Base-by-base conservation (phyloP, 2,329 filamentous ascomycete genomes). In the Pseudopithomyces chartarum region DNA sequence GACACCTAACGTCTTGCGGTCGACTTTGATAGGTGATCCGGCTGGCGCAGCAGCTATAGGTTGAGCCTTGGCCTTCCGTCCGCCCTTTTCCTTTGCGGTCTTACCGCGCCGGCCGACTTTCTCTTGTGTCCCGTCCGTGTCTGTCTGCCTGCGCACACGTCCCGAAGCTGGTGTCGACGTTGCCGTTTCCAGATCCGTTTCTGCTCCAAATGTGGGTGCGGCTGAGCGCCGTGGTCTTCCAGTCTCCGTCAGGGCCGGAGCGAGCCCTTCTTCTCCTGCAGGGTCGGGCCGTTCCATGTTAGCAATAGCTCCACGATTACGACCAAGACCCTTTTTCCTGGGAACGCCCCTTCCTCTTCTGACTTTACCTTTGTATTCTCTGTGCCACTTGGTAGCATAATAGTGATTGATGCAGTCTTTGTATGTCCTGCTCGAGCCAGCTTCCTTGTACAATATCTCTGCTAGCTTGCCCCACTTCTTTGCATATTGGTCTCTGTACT, bases 401-500 rank as follows among this genome's bases (percentile, higher is more conserved):
- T 95, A 95, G 74, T 93, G 92, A 70, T 92, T 89, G 64, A 95
- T 95, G 74, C 89, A 92, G 45, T 90, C 85, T 62, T 89, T 88
- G 74, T 91, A 92, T 66, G 90, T 87, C 22, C 90, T 86, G 29
- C 84, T 81, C 0, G 84, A 83, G 6, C 72, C 72, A 40, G 69
- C 68, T 47, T 75, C 70, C 57, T 74, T 73, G 54, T 73, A 68
- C 17, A 94, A 78, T 22, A 82, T 82, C 56, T 89, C 86, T 5
- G 90, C 89, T 56, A 95, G 87, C 65, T 86, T 87, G 55, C 90
- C 89, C 90, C 90, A 95, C 68, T 92, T 90, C 80, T 95, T 95
- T 0, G 90, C 89, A 56, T 84, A 85, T 42, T 75, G 70, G 59
- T 91, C 88, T 49, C 90, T 81, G 67, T 92, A 94, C 11, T 86